Evolutionary conservation across 1,284 basidiomycete species (phyloP), one percentile per base, ranked within the genome.

Genomic region (Ganoderma leucocontextum): DNA sequence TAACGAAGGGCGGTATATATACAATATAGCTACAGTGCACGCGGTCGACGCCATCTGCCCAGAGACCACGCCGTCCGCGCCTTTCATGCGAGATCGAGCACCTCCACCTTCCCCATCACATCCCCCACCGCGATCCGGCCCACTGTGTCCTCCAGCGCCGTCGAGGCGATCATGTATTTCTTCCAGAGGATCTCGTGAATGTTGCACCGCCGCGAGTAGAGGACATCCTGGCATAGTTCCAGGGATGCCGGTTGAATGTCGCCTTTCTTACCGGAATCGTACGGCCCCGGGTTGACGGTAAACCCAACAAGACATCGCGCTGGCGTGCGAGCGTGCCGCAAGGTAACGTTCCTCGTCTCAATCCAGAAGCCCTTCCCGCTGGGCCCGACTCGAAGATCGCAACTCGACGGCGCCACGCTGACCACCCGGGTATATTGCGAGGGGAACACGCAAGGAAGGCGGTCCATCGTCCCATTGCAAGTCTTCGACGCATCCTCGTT

Each of bases 331-430:
- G 69, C 67, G 55, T 74, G 77, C 9, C 75, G 73, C 49, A 72
- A 67, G 19, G 75, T 75, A 55, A 80, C 60, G 65, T 80, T 80
- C 62, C 77, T 75, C 61, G 81, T 82, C 74, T 80, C 76, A 15
- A 79, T 74, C 78, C 79, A 82, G 67, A 79, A 75, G 13, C 81
- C 81, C 70, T 79, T 80, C 49, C 81, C 81, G 65, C 76, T 79
- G 15, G 73, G 72, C 22, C 79, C 76, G 8, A 78, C 73, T 17
- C 70, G 69, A 42, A 82, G 69, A 41, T 76, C 70, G 62, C 74
- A 71, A 66, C 74, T 76, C n/a, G 81, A 82, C 0, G 80, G 80
- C 19, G 78, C 68, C 15, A 80, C 76, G 19, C 68, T 65, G 35
- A 77, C 61, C 6, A 71, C 69, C n/a, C 72, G 71, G 6, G 79